Evolutionary conservation across 805 yeast species (phyloP).

Genomic region (Pichia cabralensis): DNA sequence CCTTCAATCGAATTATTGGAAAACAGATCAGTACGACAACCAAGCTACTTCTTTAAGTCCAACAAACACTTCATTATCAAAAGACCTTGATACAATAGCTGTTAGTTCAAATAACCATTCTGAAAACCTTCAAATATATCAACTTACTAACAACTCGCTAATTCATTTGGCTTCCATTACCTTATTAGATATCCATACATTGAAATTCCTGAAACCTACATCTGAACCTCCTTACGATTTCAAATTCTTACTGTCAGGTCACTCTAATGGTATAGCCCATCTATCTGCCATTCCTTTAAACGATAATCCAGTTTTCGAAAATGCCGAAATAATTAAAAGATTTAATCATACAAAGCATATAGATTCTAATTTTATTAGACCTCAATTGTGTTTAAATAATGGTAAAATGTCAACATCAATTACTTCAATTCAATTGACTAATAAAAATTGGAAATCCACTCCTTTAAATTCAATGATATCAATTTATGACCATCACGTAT

Average conservation of each 20-base stretch:
- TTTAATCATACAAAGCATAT: conserved; percentile 67
- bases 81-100: conserved; percentile 32
- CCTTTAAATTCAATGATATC: conserved; percentile 43
- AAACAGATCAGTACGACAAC: conserved; percentile 14
- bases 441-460: conserved; percentile 33
- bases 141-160: conserved; percentile 29
- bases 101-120: conserved; percentile 37
- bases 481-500: conserved; percentile 57
- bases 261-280: conserved; percentile 65
- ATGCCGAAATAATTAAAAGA: conserved; percentile 68
- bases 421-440: conserved; percentile 28
- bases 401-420: conserved; percentile 19
- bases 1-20: conserved; percentile 25
- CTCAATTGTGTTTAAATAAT: conserved; percentile 3
- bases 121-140: conserved; percentile 42
- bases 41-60: conserved; percentile 7
- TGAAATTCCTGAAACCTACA: conserved; percentile 36
- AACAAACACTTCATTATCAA: conserved; percentile 33
- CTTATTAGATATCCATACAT: conserved; percentile 42
- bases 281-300: conserved; percentile 54
- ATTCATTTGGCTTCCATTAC: conserved; percentile 53
- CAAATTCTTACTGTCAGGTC: conserved; percentile 56
- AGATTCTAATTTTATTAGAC: conserved; percentile 8
- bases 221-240: conserved; percentile 21
- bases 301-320: conserved; percentile 25